Conservation (phyloP, 495 filamentous ascomycete genomes). For the Annulohypoxylon bovei region DNA sequence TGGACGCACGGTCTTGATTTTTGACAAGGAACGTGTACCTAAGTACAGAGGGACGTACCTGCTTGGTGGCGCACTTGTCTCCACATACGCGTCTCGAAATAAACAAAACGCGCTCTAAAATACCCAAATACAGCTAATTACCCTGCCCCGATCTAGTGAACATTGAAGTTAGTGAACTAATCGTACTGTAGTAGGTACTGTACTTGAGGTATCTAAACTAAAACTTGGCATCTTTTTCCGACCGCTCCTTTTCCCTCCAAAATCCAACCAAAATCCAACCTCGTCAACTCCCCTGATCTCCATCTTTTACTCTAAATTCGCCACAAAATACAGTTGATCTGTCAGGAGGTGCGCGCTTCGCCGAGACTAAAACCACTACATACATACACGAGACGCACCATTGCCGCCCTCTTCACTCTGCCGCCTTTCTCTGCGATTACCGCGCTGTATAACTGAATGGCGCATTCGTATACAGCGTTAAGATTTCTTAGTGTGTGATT, state of each 20-base stretch:
- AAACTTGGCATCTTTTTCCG: conserved; percentile 23
- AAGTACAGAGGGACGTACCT: conserved; percentile 15
- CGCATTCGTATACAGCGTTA: conserved; percentile 3
- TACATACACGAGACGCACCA: conserved; percentile 17
- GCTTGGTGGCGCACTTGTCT: conserved; percentile 28
- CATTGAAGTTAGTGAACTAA: background rate
- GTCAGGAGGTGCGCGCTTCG: conserved; percentile 40
- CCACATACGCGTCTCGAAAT: conserved; percentile 41
- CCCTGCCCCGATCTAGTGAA: background rate
- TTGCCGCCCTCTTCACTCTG: conserved; percentile 13
- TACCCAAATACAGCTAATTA: conserved; percentile 15
- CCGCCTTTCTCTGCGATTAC: conserved; percentile 7
- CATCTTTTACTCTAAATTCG: conserved; percentile 22
- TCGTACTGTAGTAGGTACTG: background rate
- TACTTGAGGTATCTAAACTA: background rate
- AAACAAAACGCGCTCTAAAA: conserved; percentile 40
- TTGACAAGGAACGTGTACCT: background rate
- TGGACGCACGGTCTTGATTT: conserved; percentile 19
- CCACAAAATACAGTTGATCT: conserved; percentile 41
- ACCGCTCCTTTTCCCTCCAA: conserved; percentile 38
- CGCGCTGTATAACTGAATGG: conserved; percentile 27
- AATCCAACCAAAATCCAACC: conserved; percentile 29
- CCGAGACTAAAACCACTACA: background rate
- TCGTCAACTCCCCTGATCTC: conserved; percentile 28
- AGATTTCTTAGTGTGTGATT: conserved; percentile 27